Evolutionary conservation across 805 yeast genomes (phyloP).

Genomic region (Candida ponderosae): DNA sequence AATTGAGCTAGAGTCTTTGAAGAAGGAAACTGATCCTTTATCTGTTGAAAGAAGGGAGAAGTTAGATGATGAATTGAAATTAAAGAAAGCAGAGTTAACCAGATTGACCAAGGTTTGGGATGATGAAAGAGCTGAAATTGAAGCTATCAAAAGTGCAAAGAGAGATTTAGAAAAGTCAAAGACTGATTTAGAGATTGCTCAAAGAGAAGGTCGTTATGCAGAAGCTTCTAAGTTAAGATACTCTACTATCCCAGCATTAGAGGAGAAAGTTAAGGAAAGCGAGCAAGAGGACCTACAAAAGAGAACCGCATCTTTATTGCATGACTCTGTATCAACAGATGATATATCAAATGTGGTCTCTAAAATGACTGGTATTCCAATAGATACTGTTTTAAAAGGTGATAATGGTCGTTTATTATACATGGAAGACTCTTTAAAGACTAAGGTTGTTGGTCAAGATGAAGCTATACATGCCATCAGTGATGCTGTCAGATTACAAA

Average conservation of each 20-base stretch:
- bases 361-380: slow-evolving; percentile 94
- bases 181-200: slow-evolving; percentile 73
- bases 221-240: slow-evolving; percentile 87
- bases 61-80: slow-evolving; percentile 57
- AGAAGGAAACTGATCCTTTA: slow-evolving; percentile 85
- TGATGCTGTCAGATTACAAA: slow-evolving; percentile 90
- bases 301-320: slow-evolving; percentile 39
- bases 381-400: slow-evolving; percentile 83
- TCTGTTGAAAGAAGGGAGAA: slow-evolving; percentile 73
- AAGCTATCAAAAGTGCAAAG: slow-evolving; percentile 70
- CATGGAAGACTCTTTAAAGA: slow-evolving; percentile 76
- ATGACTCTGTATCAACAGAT: slow-evolving; percentile 89
- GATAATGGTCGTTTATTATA: slow-evolving; percentile 84
- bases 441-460: slow-evolving; percentile 89
- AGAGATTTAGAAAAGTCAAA: slow-evolving; percentile 78
- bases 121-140: slow-evolving; percentile 68
- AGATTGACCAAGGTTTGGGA: slow-evolving; percentile 85
- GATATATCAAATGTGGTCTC: slow-evolving; percentile 91
- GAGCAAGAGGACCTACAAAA: slow-evolving; percentile 32
- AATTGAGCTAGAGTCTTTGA: slow-evolving; percentile 87
- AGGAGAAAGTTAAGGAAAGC: slow-evolving; percentile 44
- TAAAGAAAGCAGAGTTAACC: slow-evolving; percentile 55
- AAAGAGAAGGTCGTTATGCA: slow-evolving; percentile 80
- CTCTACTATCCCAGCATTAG: slow-evolving; percentile 75
- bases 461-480: slow-evolving; percentile 87